Evolutionary conservation across 768 basidiomycete genomes (phyloP).

Genomic region (Xerocomus brunneocitrinus): DNA sequence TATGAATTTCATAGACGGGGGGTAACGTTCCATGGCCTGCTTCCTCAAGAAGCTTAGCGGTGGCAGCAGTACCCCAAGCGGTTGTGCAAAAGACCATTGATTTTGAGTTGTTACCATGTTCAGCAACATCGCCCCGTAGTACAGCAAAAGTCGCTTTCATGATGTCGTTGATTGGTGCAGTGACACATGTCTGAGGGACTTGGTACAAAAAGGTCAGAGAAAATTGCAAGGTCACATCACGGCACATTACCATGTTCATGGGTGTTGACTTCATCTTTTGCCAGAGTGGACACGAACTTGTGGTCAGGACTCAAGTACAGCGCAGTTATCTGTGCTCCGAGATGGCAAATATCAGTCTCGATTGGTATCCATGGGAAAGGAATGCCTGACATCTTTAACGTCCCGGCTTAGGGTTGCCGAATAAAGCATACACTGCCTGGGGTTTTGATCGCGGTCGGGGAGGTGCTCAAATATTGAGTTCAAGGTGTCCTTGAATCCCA

Average conservation of each 20-base stretch:
- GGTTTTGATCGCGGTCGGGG: conserved; percentile 43
- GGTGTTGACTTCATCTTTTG: conserved; percentile 52
- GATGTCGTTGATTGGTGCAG: conserved; percentile 38
- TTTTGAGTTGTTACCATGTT: conserved; percentile 33
- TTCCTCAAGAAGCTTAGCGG: conserved; percentile 31
- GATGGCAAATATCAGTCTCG: not conserved
- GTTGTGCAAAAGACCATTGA: conserved; percentile 67
- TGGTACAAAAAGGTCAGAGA: not conserved
- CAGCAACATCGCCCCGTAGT: conserved; percentile 32
- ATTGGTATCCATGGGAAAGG: not conserved
- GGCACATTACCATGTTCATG: conserved; percentile 50
- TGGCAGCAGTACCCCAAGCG: conserved; percentile 50
- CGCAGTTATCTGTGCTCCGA: conserved; percentile 19
- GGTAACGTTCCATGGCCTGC: conserved; percentile 30
- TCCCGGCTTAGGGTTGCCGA: conserved; percentile 74
- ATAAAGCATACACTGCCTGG: conserved; percentile 64
- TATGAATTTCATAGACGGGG: conserved; percentile 52
- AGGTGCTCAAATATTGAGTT: conserved; percentile 53
- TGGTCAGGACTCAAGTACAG: conserved; percentile 26
- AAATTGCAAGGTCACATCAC: not conserved
- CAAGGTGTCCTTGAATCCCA: conserved; percentile 66
- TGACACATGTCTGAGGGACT: conserved; percentile 46
- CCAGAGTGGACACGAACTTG: conserved; percentile 55
- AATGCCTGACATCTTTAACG: conserved; percentile 44
- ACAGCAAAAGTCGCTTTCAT: conserved; percentile 40